Percentiles rank a stretch among this genome's conserved stretches.
Evolutionary conservation across 2,329 filamentous ascomycete species (phyloP).

Genomic region (Paraphoma sp.): DNA sequence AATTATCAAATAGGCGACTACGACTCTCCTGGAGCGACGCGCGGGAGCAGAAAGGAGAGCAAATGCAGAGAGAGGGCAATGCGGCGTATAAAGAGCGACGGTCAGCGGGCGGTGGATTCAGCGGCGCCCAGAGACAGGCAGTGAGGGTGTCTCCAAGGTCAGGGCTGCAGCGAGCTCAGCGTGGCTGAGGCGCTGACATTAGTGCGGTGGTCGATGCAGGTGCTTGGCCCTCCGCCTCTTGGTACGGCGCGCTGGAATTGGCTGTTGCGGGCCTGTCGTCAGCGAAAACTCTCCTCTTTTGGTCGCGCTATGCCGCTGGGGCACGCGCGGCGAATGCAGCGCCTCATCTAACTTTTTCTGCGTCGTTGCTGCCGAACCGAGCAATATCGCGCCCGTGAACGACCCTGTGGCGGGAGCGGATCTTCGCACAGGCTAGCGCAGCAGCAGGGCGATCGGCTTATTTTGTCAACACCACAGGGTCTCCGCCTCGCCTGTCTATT

Average conservation of each 20-base stretch:
- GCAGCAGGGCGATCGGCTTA: constrained; percentile 18
- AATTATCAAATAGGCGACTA: constrained; percentile 25
- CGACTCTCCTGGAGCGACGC: constrained; percentile 39
- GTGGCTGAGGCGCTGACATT: constrained; percentile 3
- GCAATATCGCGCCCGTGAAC: not conserved
- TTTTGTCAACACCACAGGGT: constrained; percentile 23
- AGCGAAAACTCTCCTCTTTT: not conserved
- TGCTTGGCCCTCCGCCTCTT: constrained; percentile 4
- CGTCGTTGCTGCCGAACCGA: not conserved
- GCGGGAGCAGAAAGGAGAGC: constrained; percentile 23
- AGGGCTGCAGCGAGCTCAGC: constrained; percentile 4
- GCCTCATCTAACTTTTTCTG: not conserved
- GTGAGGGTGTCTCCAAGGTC: constrained; percentile 10
- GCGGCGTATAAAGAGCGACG: constrained; percentile 14
- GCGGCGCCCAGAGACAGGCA: constrained; percentile 22
- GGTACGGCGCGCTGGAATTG: not conserved
- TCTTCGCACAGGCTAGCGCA: constrained; percentile 15
- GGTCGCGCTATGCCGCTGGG: not conserved
- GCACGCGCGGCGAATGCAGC: not conserved
- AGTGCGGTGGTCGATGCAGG: not conserved
- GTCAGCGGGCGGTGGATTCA: constrained; percentile 3
- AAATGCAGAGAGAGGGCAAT: constrained; percentile 6
- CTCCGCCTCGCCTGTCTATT: constrained; percentile 22
- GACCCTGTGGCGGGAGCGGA: constrained; percentile 5
- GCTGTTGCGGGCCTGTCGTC: not conserved